phyloP scores from a whole-genome alignment of 2,329 filamentous ascomycete genomes.

The Penicillium palitans region DNA sequence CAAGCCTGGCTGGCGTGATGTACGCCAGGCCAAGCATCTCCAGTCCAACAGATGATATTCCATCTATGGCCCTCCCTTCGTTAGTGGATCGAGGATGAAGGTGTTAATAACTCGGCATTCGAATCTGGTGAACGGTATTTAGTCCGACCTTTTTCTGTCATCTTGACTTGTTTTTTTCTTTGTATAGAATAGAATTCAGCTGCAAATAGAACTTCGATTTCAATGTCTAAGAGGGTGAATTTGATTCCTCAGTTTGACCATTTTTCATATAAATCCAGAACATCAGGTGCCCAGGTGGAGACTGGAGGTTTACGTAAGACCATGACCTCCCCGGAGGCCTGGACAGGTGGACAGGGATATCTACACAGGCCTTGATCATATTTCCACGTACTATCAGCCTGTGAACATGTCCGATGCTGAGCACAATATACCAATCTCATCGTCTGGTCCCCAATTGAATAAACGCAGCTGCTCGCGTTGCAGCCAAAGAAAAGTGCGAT shows the following conservation, averaged over 20 bases:
- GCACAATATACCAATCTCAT: not conserved
- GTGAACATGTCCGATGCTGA: not conserved
- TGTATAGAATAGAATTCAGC: not conserved
- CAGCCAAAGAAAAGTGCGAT: conserved; percentile 36
- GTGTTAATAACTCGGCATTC: not conserved
- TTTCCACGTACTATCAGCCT: not conserved
- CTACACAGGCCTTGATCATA: not conserved
- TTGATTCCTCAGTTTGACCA: not conserved
- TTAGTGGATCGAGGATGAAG: no score
- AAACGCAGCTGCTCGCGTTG: conserved; percentile 33
- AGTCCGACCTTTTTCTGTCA: not conserved
- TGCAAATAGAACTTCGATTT: not conserved
- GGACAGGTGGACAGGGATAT: no score
- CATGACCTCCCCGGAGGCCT: not conserved
- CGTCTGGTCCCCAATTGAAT: not conserved
- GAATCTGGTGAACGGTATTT: not conserved
- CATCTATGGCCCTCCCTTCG: not conserved
- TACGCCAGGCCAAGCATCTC: not conserved
- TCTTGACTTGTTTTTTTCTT: not conserved
- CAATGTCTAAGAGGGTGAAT: not conserved
- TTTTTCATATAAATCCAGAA: not conserved
- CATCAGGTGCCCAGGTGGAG: no score
- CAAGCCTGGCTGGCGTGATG: not conserved
- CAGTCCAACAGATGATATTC: not conserved
- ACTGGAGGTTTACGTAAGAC: not conserved